Evolutionary conservation across 2,329 filamentous ascomycete genomes (phyloP).

Genomic region (Talaromyces sp.): DNA sequence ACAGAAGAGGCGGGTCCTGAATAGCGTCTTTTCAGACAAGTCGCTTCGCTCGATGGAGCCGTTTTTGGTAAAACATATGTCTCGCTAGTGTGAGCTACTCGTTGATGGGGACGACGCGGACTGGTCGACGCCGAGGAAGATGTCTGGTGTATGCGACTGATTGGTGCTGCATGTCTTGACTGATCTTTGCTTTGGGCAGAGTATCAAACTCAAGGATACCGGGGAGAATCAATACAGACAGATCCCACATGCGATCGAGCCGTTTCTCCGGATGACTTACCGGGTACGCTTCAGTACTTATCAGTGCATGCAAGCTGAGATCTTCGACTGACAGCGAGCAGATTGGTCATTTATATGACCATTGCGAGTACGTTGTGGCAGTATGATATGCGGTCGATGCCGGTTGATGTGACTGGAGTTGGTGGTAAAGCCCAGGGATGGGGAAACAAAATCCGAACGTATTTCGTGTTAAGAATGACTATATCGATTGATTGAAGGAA

Average conservation of each 20-base stretch:
- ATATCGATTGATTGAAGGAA: slow-evolving; percentile 3
- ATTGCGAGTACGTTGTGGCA: slow-evolving; percentile 4
- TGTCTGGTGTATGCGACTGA: neutral
- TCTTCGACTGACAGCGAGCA: neutral
- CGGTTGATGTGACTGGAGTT: neutral
- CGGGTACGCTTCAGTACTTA: neutral
- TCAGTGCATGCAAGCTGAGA: neutral
- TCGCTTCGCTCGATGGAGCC: neutral
- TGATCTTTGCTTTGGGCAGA: slow-evolving; percentile 13
- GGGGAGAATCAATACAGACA: slow-evolving; percentile 1
- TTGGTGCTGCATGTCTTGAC: slow-evolving; percentile 12
- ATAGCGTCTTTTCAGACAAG: slow-evolving; percentile 8
- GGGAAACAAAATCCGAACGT: neutral
- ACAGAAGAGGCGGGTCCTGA: slow-evolving; percentile 7
- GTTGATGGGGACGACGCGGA: neutral
- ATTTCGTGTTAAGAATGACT: neutral
- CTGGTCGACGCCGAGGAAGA: slow-evolving; percentile 1
- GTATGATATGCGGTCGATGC: neutral
- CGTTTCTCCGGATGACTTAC: neutral
- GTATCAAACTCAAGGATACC: slow-evolving; percentile 8
- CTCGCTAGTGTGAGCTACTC: slow-evolving; percentile 6
- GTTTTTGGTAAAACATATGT: slow-evolving; percentile 6
- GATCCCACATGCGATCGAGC: neutral
- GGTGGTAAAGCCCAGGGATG: neutral
- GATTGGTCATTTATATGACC: slow-evolving; percentile 10